Evolutionary conservation across 352 stramenopile species (phyloP), one percentile per base, ranked within the genome.

Genomic region (Phytopythium mirpurense): DNA sequence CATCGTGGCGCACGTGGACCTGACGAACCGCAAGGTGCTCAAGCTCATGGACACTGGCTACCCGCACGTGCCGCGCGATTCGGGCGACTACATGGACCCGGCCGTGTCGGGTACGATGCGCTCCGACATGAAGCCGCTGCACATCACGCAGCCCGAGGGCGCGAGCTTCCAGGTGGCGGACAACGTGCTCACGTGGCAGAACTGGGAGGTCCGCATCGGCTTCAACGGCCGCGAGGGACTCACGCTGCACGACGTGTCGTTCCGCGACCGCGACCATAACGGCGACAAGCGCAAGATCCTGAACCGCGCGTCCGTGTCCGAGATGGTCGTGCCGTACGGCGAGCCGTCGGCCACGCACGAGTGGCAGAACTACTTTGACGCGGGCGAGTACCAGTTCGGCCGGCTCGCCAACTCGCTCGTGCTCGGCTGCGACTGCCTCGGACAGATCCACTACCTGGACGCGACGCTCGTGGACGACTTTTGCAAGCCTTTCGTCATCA

Each of bases 291-390:
- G 73, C 24, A 68, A 72, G 18, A 70, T 95, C 21, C 50, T 93
- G 26, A 83, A 91, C 57, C 79, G 83, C 23, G 72, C 68, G 0
- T 76, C 66, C 15, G 63, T 96, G 34, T 87, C 85, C 6, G 83
- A 96, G 65, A 96, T 96, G 86, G 78, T 87, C 32, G 86, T 96
- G 26, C 83, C 86, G 0, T 94, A 96, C 51, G 83, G 70, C 1
- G 82, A 94, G 59, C 82, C 82, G 0, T 64, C 68, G 24, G 66
- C 78, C 7, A 88, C 83, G 3, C 83, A 82, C 57, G 68, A 78
- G 43, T 79, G 83, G 54, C 89, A 94, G 50, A 92, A 88, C 65
- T 88, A 87, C 55, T 94, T 95, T 50, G 85, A 95, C 55, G 86
- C 88, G 1, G 78, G 81, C 35, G 82, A 94, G 56, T 92, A 89